Evolutionary conservation across 768 basidiomycete genomes (phyloP), one percentile per base, ranked within the genome.

Genomic region (Russula griseocarnosa): DNA sequence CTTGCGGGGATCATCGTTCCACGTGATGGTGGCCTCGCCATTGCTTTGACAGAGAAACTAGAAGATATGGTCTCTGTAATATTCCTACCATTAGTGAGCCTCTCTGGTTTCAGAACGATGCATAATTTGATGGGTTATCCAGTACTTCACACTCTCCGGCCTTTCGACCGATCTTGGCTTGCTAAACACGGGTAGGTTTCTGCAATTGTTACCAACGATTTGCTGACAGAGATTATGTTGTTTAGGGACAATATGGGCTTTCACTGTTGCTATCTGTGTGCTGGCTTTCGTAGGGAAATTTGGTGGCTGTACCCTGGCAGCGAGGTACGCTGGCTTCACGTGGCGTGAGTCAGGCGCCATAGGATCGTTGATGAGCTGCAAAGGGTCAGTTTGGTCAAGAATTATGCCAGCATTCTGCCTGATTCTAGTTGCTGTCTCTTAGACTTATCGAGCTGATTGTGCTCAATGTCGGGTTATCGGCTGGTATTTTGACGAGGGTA

Each of bases 101-200:
- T 28, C 13, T 46, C 57, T 28, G 24, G 8, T 20, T 55, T 52
- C 32, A 24, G 20, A 4, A 44, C 14, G 5, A 44, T 55, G 46
- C 50, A 42, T 69, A 30, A 55, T 34, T 34, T n/a, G 32, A 58
- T 18, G 5, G 13, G 36, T 13, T 42, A 30, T 28, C 18, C 56
- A 92, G 86, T 98, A 98, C 76, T 98, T 98, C 70, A 92, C 94
- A 0, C 74, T 94, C 4, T 95, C 93, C 0, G 97, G 96, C 1
- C 79, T 98, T 26, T 88, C 86, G 20, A 98, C 97, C 1, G 79
- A 99, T 75, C 80, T 99, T 3, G 88, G 91, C 0, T 76, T 98
- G 22, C 78, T 99, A 11, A 76, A 98, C 72, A 78, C 86, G 28
- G 94, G 94, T 80, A 63, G 30, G 75, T 65, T 5, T 24, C 9